Base-by-base conservation (phyloP, 2,329 filamentous ascomycete genomes). In the Tolypocladium ophioglossoides region DNA sequence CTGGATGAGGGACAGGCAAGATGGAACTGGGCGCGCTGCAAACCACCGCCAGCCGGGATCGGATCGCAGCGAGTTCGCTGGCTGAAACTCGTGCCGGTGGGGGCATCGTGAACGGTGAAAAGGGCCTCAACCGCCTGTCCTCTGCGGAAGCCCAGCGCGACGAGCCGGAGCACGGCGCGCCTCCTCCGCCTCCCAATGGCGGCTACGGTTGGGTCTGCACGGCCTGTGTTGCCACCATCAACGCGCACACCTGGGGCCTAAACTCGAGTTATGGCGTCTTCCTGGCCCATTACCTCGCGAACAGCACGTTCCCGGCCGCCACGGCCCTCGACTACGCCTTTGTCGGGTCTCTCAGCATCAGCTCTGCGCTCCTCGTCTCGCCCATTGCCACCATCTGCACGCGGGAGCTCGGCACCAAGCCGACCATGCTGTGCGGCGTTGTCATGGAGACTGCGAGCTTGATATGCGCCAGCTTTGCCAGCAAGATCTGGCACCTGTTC, bases 241-340 rank as follows among this genome's bases (percentile, higher is more conserved):
- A 87, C 63, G 81, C 77, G 9, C 85, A 89, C 64, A 89, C 86
- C 1, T 90, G 86, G 86, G 86, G 86, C 9, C 71, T 90, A 57
- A 90, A 89, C 65, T 69, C 68, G 35, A 69, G 62, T 55, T 72
- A 71, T 48, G 66, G 67, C 41, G 77, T 83, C 38, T 83, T 83
- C 60, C 72, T 83, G 5, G 79, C 79, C 5, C 74, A 81, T 60
- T 82, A 81, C 56, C 71, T 82, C 18, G 72, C 76, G 20, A 78
- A 78, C 50, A 72, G 83, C 52, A 74, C 77, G 24, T 90, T 87
- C 58, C 78, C 82, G 0, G 81, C 79, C 16, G 79, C 86, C 2
- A 82, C 80, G 0, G 70, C 79, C 2, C 76, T 91, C 2, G 77
- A 84, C 7, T 91, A 85, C 67, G 88, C 88, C 41, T 91, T 92